Evolutionary conservation across 2,329 filamentous ascomycete genomes (phyloP).

Genomic region (Trichophaea hybrida): DNA sequence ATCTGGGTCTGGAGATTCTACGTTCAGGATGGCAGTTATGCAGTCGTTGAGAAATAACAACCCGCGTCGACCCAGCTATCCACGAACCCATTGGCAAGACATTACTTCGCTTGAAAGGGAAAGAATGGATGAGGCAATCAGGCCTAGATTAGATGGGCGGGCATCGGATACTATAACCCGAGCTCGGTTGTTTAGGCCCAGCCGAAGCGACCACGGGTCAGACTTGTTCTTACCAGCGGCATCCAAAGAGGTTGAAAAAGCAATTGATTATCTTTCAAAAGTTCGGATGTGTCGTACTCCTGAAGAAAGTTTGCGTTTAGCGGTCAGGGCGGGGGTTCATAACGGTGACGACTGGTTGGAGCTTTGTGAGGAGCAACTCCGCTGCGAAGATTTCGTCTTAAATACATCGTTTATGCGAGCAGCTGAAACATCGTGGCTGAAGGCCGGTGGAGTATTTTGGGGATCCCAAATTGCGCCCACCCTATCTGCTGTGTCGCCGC

Average conservation of each 20-base stretch:
- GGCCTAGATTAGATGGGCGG: background rate
- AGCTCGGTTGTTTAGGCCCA: background rate
- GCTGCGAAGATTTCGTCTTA: conserved; percentile 42
- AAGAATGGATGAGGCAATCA: background rate
- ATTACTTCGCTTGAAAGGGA: background rate
- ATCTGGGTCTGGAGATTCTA: background rate
- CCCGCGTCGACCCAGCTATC: background rate
- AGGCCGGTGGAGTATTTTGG: conserved; percentile 45
- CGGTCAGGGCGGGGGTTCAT: conserved; percentile 40
- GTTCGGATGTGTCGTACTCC: conserved; percentile 41
- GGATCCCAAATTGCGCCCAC: conserved; percentile 40
- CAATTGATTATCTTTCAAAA: conserved; percentile 47
- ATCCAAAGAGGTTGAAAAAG: conserved; percentile 37
- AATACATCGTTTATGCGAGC: conserved; percentile 39
- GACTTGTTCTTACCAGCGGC: background rate
- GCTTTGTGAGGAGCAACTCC: conserved; percentile 30
- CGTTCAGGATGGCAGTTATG: background rate
- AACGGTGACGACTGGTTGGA: conserved; percentile 40
- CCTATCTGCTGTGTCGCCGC: background rate
- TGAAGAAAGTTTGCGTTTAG: conserved; percentile 41
- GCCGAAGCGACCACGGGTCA: background rate
- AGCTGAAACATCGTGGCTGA: conserved; percentile 47
- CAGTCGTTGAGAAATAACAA: background rate
- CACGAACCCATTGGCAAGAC: background rate
- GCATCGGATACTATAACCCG: background rate